Evolutionary conservation across 352 stramenopile genomes (phyloP).

Genomic region (Phytophthora colocasiae): DNA sequence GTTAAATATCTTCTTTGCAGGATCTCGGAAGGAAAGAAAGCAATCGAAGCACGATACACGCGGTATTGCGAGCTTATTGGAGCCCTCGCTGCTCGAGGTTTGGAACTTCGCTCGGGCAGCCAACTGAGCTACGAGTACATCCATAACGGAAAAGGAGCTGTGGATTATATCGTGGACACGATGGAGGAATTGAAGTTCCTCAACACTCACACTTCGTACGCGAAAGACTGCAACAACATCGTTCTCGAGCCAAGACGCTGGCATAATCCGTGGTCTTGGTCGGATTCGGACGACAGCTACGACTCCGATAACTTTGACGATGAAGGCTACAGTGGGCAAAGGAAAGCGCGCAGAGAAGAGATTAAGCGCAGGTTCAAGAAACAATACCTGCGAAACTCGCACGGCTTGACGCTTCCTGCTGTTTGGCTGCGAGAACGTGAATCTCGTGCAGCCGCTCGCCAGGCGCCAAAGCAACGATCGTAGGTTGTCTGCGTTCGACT

Average conservation of each 20-base stretch:
- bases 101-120: neutral
- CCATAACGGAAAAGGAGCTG: neutral
- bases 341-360: neutral
- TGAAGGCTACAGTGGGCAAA: neutral
- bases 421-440: neutral
- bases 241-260: neutral
- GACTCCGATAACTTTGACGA: neutral
- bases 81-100: neutral
- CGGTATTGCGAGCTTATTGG: neutral
- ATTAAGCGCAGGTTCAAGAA: neutral
- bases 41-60: neutral
- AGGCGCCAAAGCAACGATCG: no score
- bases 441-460: no score
- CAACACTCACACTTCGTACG: neutral
- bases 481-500: no score
- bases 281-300: neutral
- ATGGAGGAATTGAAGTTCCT: neutral
- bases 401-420: neutral
- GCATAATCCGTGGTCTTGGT: no score
- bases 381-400: neutral
- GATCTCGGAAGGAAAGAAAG: neutral
- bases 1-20: neutral
- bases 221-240: neutral
- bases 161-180: neutral
- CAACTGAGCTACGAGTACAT: neutral